Conservation (phyloP, 2,329 filamentous ascomycete genomes). For the Claviceps capensis region DNA sequence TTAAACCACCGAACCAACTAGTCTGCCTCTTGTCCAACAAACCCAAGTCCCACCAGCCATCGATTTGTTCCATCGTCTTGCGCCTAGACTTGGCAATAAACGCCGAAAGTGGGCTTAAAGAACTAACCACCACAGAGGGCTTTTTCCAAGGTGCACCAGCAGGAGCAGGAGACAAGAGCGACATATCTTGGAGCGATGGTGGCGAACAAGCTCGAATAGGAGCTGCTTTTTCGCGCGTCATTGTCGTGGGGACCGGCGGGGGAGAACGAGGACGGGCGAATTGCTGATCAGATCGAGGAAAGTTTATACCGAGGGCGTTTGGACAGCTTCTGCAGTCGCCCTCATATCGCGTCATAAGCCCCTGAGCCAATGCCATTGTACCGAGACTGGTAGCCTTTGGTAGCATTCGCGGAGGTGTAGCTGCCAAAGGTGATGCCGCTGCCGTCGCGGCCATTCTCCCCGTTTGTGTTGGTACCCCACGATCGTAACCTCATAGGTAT, state of each 20-base stretch:
- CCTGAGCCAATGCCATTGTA: conserved; percentile 21
- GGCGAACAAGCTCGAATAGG: conserved; percentile 8
- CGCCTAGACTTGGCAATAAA: conserved; percentile 21
- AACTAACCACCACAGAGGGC: conserved; percentile 1
- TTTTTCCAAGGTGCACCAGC: conserved; percentile 6
- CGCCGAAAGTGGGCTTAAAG: conserved; percentile 5
- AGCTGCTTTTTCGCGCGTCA: conserved; percentile 12
- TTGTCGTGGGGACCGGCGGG: conserved; percentile 19
- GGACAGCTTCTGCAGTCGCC: conserved; percentile 17
- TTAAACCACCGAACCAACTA: conserved; percentile 5
- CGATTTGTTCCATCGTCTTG: conserved; percentile 32
- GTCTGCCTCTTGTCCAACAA: conserved; percentile 32
- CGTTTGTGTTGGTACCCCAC: conserved; percentile 19
- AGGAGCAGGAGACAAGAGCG: conserved; percentile 13
- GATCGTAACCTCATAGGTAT: conserved; percentile 37
- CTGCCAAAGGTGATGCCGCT: background rate
- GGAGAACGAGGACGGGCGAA: conserved; percentile 14
- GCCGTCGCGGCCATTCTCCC: background rate
- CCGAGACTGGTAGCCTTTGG: conserved; percentile 21
- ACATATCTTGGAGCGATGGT: conserved; percentile 16
- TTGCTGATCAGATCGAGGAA: conserved; percentile 7
- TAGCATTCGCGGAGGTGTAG: conserved; percentile 8
- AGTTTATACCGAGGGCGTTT: conserved; percentile 15
- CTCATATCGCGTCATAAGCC: conserved; percentile 17
- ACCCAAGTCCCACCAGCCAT: conserved; percentile 42